Conservation (phyloP, 495 filamentous ascomycete genomes). For the Daldinia vernicosa region DNA sequence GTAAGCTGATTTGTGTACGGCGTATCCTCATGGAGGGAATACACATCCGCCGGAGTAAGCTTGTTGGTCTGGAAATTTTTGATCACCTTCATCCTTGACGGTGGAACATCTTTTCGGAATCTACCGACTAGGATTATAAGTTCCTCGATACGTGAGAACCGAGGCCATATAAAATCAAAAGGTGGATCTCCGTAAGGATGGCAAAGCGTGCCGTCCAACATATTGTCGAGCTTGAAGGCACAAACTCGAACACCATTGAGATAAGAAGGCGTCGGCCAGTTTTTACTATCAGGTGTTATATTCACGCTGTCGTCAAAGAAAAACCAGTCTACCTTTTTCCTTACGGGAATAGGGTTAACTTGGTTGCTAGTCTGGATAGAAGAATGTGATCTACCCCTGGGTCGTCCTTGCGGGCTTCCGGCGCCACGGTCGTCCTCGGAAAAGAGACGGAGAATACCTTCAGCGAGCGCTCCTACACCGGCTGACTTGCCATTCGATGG, state of each 20-base stretch:
- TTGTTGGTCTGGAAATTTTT: not conserved
- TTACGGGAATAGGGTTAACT: not conserved
- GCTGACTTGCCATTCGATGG: not conserved
- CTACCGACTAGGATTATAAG: conserved; percentile 24
- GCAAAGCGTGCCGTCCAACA: not conserved
- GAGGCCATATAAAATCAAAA: not conserved
- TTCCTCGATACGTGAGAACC: conserved; percentile 15
- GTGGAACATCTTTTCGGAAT: conserved; percentile 10
- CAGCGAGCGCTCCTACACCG: not conserved
- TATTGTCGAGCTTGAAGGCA: conserved; percentile 18
- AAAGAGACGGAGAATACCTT: not conserved
- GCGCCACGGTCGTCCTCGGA: not conserved
- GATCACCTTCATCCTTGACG: conserved; percentile 18
- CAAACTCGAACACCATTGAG: not conserved
- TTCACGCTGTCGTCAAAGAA: conserved; percentile 12
- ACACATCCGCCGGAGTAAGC: not conserved
- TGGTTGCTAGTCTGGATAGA: not conserved
- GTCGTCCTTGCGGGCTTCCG: not conserved
- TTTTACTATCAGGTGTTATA: not conserved
- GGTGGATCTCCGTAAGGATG: not conserved
- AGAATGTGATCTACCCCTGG: not conserved
- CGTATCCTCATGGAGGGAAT: not conserved
- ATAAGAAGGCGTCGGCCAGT: not conserved
- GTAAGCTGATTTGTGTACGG: not conserved
- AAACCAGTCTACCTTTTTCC: conserved; percentile 22